Evolutionary conservation across 2,329 filamentous ascomycete species (phyloP).

Genomic region (Erysiphe neolycopersici): DNA sequence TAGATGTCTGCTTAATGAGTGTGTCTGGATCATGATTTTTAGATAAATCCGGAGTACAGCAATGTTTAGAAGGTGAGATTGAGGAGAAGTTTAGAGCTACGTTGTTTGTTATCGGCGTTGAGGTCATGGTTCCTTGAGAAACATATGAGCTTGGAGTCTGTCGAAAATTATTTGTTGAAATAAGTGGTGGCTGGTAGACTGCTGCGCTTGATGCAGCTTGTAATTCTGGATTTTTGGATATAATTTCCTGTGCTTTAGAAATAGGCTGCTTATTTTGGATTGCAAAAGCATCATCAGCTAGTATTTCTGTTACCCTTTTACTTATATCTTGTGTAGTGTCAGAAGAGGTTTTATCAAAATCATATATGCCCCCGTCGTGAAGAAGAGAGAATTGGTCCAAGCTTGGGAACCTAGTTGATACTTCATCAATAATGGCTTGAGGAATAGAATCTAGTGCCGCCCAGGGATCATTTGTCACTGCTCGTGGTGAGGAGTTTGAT

Average conservation of each 20-base stretch:
- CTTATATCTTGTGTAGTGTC: conserved; percentile 26
- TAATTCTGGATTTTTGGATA: conserved; percentile 33
- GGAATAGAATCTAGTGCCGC: conserved; percentile 55
- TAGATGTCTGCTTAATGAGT: conserved; percentile 20
- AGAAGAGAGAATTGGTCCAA: conserved; percentile 80
- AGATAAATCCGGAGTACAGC: conserved; percentile 25
- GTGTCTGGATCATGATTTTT: conserved; percentile 9
- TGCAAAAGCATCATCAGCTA: conserved; percentile 67
- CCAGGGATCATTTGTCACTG: conserved; percentile 58
- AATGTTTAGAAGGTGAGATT: conserved; percentile 13
- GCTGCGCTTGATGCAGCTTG: conserved; percentile 18
- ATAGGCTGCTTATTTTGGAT: conserved; percentile 12
- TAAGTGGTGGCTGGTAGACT: conserved; percentile 16
- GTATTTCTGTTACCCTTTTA: conserved; percentile 42
- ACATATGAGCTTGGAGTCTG: conserved; percentile 16
- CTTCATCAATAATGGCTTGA: conserved; percentile 37
- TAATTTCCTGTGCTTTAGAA: conserved; percentile 36
- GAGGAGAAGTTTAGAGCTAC: conserved; percentile 6
- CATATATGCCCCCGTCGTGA: conserved; percentile 64
- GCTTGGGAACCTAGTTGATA: conserved; percentile 66
- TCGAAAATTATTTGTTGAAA: conserved; percentile 9
- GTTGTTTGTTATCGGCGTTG: conserved; percentile 19
- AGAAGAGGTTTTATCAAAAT: conserved; percentile 38
- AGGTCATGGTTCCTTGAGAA: conserved; percentile 62
- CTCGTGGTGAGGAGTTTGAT: conserved; percentile 34